Evolutionary conservation across 2,329 filamentous ascomycete species (phyloP), one percentile per base, ranked within the genome.

Genomic region (Dactylonectria estremocensis): DNA sequence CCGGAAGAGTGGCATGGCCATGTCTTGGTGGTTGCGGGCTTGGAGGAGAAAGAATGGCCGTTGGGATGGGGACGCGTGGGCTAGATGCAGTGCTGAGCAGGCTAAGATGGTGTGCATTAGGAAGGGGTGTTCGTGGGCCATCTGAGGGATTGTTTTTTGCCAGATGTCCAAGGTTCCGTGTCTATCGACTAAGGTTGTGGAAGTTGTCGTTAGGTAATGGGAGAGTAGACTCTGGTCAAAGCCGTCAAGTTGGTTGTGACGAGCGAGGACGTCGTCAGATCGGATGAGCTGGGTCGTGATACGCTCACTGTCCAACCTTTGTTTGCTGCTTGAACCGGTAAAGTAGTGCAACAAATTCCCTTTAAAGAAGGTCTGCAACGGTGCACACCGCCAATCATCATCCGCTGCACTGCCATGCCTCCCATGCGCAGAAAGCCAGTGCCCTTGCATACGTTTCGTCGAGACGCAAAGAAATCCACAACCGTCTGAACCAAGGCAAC

Each of bases 291-390:
- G 35, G 35, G 9, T 37, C 10, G 13, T 37, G 13, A 3, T 37
- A 11, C 10, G 5, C 5, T 10, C 35, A 37, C 5, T 11, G 13
- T 10, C 10, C 35, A 37, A 37, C 3, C 3, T 10, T 37, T 37
- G 35, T 11, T 37, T 37, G 35, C 5, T 37, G 35, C 13, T 37
- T 37, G 35, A 3, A 11, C 13, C 35, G 35, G 35, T 67, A 22
- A 71, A 71, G 35, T 71, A 71, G 5, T 60, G 64, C 18, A 71
- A 7, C 13, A 71, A 43, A 31, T 69, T 71, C 2, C 69, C 69
- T 20, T 58, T 52, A 18, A 69, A 71, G 45, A 71, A 71, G 5
- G 67, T 71, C 11, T 71, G 69, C 31, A 71, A 40, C 1, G 53
- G 49, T 0, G 54, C 57, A 2, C 40, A 9, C 3, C 31, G 11